A percentile compares a stretch with the other conserved stretches of the same genome.
phyloP scores from a whole-genome alignment of 805 yeast genomes.

The Nakazawaea wickerhamii region DNA sequence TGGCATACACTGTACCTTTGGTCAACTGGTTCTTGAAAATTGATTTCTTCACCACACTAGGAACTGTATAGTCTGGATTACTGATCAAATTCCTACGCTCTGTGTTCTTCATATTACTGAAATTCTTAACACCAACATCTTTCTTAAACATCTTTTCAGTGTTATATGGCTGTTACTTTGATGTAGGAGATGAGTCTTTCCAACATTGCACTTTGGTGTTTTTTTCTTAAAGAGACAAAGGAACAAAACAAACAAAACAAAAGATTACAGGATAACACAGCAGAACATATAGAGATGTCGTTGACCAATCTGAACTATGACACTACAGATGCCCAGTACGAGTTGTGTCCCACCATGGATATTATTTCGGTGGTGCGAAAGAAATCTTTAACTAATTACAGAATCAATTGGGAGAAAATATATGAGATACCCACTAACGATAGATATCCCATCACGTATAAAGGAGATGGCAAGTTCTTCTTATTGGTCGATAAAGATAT shows the following conservation, averaged over 20 bases:
- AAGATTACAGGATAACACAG: not conserved
- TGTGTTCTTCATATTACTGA: slow-evolving; percentile 75
- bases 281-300: not conserved
- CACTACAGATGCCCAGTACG: slow-evolving; percentile 1
- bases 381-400: slow-evolving; percentile 25
- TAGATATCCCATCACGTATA: slow-evolving; percentile 21
- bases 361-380: slow-evolving; percentile 24
- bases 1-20: slow-evolving; percentile 59
- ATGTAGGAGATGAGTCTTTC: no score
- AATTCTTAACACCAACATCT: slow-evolving; percentile 57
- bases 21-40: slow-evolving; percentile 51
- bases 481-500: slow-evolving; percentile 22
- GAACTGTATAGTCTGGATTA: slow-evolving; percentile 38
- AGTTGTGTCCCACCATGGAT: slow-evolving; percentile 30
- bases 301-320: not conserved
- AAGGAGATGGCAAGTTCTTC: slow-evolving; percentile 28
- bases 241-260: not conserved
- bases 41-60: slow-evolving; percentile 56
- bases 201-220: no score
- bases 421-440: slow-evolving; percentile 16
- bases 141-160: slow-evolving; percentile 43
- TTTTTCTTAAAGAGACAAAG: slow-evolving; percentile 1
- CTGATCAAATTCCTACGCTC: slow-evolving; percentile 58
- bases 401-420: slow-evolving; percentile 29
- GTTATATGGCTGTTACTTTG: no score